These are phyloP conservation scores for Helichrysum umbraculigerum DNA, from an alignment of 129 eudicot species.

Conservation along the genomic window DNA sequence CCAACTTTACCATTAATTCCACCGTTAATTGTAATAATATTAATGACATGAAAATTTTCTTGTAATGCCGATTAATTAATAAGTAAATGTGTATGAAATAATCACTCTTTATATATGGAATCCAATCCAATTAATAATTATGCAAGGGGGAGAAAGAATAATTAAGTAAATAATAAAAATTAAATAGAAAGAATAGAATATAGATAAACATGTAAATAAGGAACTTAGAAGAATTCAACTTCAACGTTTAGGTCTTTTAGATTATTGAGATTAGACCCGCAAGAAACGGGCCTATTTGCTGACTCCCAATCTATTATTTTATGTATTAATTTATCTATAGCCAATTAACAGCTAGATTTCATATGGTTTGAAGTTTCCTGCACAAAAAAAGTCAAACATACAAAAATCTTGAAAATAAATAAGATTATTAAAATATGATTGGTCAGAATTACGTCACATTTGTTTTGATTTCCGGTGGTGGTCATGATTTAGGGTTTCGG, in stretches of 20 bases:
- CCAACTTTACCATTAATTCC: neutral
- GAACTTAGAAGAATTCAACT: conserved; percentile 82
- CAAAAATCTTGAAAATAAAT: neutral
- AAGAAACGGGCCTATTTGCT: conserved; percentile 49
- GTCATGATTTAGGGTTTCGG: conserved; percentile 28
- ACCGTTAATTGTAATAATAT: too few relatives aligned
- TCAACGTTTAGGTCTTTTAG: conserved; percentile 91
- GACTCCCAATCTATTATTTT: conserved; percentile 31
- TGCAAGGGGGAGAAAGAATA: neutral
- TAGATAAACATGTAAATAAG: conserved; percentile 29
- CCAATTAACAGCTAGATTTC: conserved; percentile 40
- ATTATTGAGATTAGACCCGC: conserved; percentile 48
- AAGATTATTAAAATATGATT: conserved; percentile 21
- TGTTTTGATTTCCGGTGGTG: conserved; percentile 6
- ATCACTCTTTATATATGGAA: neutral
- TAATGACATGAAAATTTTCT: neutral
- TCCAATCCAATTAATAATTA: neutral
- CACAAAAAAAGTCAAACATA: conserved; percentile 40
- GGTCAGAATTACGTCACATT: conserved; percentile 37
- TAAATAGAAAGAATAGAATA: neutral
- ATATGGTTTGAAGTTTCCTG: conserved; percentile 37
- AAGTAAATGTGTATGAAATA: neutral
- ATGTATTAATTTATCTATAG: neutral
- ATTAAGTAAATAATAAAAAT: neutral
- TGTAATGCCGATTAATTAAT: too few relatives aligned